Conservation (phyloP, 1,284 basidiomycete genomes). For the Ustilago curta region DNA sequence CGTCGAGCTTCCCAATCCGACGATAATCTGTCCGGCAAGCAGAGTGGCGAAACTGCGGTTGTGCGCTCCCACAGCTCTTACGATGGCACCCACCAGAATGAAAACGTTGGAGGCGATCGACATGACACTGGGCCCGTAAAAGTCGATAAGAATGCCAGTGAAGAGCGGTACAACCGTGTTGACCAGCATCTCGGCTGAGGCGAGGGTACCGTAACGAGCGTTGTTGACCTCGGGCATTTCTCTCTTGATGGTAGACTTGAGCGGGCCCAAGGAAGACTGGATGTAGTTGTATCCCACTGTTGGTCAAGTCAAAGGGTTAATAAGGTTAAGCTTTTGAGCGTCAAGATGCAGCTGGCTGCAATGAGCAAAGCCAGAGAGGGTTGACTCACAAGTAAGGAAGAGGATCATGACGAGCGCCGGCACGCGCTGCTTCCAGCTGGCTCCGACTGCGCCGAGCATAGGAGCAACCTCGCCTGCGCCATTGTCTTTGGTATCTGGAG, state of each 20-base stretch:
- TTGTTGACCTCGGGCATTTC: constrained; percentile 72
- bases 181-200: constrained; percentile 69
- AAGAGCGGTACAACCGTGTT: constrained; percentile 72
- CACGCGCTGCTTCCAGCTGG: constrained; percentile 35
- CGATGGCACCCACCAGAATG: constrained; percentile 67
- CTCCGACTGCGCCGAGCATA: constrained; percentile 4
- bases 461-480: too few species aligned
- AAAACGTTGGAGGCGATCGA: constrained; percentile 62
- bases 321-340: too few species aligned
- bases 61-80: constrained; percentile 60
- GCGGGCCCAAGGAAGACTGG: constrained; percentile 62
- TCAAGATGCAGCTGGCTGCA: too few species aligned
- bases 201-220: constrained; percentile 74
- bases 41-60: constrained; percentile 38
- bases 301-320: too few species aligned
- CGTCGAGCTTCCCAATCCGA: constrained; percentile 62
- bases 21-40: constrained; percentile 63
- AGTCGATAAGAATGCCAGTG: constrained; percentile 71
- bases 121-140: constrained; percentile 65
- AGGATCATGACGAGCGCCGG: constrained; percentile 36
- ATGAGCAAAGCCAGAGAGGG: too few species aligned
- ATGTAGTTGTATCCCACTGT: constrained; percentile 50
- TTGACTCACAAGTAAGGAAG: constrained; percentile 14
- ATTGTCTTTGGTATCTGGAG: too few species aligned
- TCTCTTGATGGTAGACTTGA: constrained; percentile 69